Percentiles rank a stretch among this genome's conserved stretches.
Conservation (phyloP, 2,329 filamentous ascomycete genomes). For the Cordyceps pruinosa region DNA sequence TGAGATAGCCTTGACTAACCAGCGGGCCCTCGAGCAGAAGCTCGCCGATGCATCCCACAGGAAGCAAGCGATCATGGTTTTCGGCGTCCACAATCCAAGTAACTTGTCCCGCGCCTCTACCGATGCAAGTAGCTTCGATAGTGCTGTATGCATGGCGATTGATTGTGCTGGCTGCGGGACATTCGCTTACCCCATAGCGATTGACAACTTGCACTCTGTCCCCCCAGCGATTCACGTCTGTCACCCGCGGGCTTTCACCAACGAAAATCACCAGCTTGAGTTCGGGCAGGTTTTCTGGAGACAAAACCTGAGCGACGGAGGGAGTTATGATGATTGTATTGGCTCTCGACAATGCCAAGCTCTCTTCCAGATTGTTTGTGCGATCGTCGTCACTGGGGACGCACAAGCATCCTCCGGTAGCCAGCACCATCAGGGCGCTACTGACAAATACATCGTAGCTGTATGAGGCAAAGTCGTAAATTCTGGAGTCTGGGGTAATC, state of each 20-base stretch:
- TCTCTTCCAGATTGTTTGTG: conserved; percentile 8
- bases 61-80: conserved; percentile 16
- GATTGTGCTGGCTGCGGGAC: background rate
- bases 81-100: conserved; percentile 21
- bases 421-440: background rate
- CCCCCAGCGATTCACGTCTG: background rate
- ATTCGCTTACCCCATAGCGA: conserved; percentile 29
- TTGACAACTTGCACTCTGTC: background rate
- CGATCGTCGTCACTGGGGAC: conserved; percentile 16
- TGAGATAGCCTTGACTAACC: conserved; percentile 44
- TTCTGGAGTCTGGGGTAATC: background rate
- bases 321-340: background rate
- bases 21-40: conserved; percentile 36
- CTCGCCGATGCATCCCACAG: conserved; percentile 25
- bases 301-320: conserved; percentile 11
- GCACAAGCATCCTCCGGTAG: conserved; percentile 13
- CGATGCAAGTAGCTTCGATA: conserved; percentile 19
- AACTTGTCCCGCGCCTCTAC: background rate
- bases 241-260: background rate
- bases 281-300: background rate
- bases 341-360: conserved; percentile 8
- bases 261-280: background rate
- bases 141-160: background rate
- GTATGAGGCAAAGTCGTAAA: conserved; percentile 15
- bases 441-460: conserved; percentile 15